These are phyloP conservation scores for Cryptomeria japonica DNA, from an alignment of 75 land plant species.

Conservation along the genomic window DNA sequence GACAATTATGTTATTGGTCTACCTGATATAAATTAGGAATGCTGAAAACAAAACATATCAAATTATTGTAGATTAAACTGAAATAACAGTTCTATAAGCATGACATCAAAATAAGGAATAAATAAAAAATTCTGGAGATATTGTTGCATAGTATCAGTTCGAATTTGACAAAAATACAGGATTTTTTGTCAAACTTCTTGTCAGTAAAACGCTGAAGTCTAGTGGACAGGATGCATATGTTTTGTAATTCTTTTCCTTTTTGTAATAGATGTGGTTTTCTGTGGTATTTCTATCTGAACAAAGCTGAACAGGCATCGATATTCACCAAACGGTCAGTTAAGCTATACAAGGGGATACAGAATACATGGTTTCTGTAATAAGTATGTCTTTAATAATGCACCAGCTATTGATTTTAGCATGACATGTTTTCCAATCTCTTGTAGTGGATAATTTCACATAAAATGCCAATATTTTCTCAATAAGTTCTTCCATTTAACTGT, in stretches of 20 bases:
- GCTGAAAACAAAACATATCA: background rate
- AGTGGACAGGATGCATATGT: background rate
- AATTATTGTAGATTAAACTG: background rate
- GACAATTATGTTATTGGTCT: background rate
- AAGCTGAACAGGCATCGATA: background rate
- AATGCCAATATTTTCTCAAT: background rate
- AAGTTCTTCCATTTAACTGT: background rate
- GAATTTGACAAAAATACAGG: background rate
- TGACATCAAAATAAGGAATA: background rate
- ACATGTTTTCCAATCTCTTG: background rate
- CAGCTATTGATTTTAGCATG: background rate
- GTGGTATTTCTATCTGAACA: background rate
- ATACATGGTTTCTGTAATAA: background rate
- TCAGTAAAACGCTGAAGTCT: background rate
- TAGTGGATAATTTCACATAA: background rate
- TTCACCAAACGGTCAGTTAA: background rate
- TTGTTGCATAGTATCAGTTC: background rate
- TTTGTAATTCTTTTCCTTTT: background rate
- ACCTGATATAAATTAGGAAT: background rate
- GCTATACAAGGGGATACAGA: constrained; percentile 6
- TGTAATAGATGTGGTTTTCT: background rate
- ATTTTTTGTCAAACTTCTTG: background rate
- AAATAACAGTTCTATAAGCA: background rate
- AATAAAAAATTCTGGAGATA: background rate
- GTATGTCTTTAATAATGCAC: background rate